phyloP scores from a whole-genome alignment of 2,329 filamentous ascomycete species.

The Teratosphaeria viscida region DNA sequence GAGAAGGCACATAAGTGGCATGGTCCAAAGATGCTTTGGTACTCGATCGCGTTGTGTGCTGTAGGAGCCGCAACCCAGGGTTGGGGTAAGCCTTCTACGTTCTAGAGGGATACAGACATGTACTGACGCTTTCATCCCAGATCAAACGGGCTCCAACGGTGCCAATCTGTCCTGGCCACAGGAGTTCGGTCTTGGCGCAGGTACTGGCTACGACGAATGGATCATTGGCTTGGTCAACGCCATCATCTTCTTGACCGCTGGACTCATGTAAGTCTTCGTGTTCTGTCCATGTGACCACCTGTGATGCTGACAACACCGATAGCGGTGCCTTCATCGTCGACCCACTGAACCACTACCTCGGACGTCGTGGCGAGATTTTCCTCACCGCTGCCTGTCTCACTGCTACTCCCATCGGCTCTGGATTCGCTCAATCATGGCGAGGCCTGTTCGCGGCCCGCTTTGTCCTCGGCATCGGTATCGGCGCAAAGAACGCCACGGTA shows the following conservation, averaged over 20 bases:
- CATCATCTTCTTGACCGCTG: conserved; percentile 36
- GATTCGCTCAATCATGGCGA: conserved; percentile 31
- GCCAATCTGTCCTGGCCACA: conserved; percentile 26
- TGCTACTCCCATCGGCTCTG: conserved; percentile 34
- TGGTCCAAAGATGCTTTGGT: conserved; percentile 41
- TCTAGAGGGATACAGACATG: background rate
- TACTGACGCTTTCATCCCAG: background rate
- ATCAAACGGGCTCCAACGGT: conserved; percentile 24
- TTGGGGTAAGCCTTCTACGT: conserved; percentile 35
- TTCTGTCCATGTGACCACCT: too few species aligned
- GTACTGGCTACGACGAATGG: conserved; percentile 5
- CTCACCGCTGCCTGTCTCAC: conserved; percentile 26
- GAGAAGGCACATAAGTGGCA: conserved; percentile 43
- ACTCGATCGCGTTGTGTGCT: conserved; percentile 25
- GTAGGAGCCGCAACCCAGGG: conserved; percentile 30
- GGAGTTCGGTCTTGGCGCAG: conserved; percentile 13
- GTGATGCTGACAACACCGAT: background rate
- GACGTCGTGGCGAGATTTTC: conserved; percentile 54
- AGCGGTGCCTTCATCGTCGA: conserved; percentile 42
- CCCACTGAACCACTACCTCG: conserved; percentile 48
- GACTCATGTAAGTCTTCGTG: conserved; percentile 20
- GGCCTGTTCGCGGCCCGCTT: conserved; percentile 50
- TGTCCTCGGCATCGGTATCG: conserved; percentile 51
- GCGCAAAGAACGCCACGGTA: conserved; percentile 45
- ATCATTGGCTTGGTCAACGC: conserved; percentile 33